Evolutionary conservation across 2,329 filamentous ascomycete species (phyloP).

Genomic region (Monosporascus sp.): DNA sequence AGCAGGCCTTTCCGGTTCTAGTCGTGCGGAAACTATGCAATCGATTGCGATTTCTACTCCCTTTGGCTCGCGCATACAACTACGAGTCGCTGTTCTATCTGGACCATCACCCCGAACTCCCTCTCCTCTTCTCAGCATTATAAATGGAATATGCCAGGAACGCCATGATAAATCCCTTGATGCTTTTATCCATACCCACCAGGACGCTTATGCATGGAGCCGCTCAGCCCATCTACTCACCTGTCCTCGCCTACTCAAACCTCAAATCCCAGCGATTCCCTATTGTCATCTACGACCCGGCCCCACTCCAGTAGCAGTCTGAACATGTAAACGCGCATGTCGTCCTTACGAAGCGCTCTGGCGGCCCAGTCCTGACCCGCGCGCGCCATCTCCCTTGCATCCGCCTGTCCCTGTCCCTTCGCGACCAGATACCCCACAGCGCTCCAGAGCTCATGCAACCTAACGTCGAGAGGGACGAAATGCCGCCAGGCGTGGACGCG

Average conservation of each 20-base stretch:
- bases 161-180: background rate
- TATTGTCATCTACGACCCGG: slow-evolving; percentile 33
- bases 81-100: no score
- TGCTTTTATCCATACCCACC: background rate
- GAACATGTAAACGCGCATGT: slow-evolving; percentile 56
- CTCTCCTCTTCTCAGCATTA: no score
- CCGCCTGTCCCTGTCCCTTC: slow-evolving; percentile 8
- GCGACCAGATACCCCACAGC: slow-evolving; percentile 25
- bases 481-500: slow-evolving; percentile 58
- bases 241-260: background rate
- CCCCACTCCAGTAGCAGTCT: slow-evolving; percentile 47
- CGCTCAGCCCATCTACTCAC: background rate
- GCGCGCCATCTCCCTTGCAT: slow-evolving; percentile 46
- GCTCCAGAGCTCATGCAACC: slow-evolving; percentile 20
- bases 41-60: no score
- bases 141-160: no score
- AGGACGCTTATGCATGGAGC: background rate
- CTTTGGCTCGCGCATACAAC: no score
- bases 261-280: slow-evolving; percentile 30
- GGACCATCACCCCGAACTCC: no score
- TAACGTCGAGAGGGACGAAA: slow-evolving; percentile 56
- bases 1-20: no score
- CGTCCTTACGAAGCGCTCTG: slow-evolving; percentile 48
- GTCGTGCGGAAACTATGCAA: no score
- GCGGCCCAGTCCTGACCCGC: slow-evolving; percentile 51